Conservation (phyloP, 805 yeast species). For the Cyberlindnera lachancei region DNA sequence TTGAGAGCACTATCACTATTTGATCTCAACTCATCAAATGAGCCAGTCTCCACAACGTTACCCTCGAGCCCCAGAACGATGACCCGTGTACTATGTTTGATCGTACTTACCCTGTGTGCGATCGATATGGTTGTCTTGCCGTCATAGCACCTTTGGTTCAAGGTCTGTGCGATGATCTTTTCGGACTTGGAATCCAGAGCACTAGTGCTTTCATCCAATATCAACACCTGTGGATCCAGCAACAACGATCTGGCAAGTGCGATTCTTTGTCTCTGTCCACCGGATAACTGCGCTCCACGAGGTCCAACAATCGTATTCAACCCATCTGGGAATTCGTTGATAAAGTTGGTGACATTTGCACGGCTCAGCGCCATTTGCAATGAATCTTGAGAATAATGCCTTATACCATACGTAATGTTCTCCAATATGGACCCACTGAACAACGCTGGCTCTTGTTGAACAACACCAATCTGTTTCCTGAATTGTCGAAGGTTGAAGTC, state of each 20-base stretch:
- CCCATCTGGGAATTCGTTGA: slow-evolving; percentile 71
- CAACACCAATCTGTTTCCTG: slow-evolving; percentile 76
- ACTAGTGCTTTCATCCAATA: slow-evolving; percentile 91
- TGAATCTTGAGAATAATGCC: slow-evolving; percentile 49
- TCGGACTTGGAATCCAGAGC: slow-evolving; percentile 89
- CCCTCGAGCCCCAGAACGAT: slow-evolving; percentile 74
- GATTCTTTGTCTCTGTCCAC: slow-evolving; percentile 92
- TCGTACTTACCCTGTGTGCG: slow-evolving; percentile 88
- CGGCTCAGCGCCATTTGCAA: slow-evolving; percentile 51
- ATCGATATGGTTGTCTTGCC: slow-evolving; percentile 77
- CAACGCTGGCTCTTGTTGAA: slow-evolving; percentile 86
- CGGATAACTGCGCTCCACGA: slow-evolving; percentile 81
- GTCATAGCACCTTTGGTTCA: slow-evolving; percentile 44
- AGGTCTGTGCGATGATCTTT: slow-evolving; percentile 70
- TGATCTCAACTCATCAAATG: slow-evolving; percentile 42
- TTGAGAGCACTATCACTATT: slow-evolving; percentile 30
- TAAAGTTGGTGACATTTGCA: slow-evolving; percentile 70
- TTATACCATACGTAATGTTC: slow-evolving; percentile 69
- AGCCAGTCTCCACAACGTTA: slow-evolving; percentile 65
- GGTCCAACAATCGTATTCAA: slow-evolving; percentile 81
- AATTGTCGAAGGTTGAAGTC: slow-evolving; percentile 65
- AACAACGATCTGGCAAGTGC: slow-evolving; percentile 86
- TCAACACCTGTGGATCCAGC: slow-evolving; percentile 68
- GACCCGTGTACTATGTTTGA: slow-evolving; percentile 71
- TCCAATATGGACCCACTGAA: slow-evolving; percentile 83